Base-by-base conservation (phyloP, 2,329 filamentous ascomycete species). In the Clarireedia homoeocarpa region DNA sequence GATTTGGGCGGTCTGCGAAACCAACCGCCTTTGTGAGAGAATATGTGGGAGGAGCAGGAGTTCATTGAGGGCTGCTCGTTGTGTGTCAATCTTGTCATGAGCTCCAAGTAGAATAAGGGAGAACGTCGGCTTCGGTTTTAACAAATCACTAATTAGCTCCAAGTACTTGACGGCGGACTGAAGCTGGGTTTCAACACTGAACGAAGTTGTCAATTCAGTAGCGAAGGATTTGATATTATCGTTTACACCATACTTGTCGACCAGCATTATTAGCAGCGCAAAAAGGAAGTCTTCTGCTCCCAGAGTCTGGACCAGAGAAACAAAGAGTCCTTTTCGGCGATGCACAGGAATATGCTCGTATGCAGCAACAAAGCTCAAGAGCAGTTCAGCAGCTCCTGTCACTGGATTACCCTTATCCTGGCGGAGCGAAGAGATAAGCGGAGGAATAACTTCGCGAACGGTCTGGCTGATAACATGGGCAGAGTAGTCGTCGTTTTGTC, bases 301-400 rank as follows among this genome's bases (percentile, higher is more conserved):
- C 3, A 99, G 77, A 10, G 91, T 95, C 65, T 89, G 83, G 23
- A 94, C 84, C 17, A 99, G 77, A 51, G 92, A 89, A 53, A 87
- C 80, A 72, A 96, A 99, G 6, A 99, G 76, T 42, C 85, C 84
- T 30, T 89, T 82, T 62, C 91, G 84, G 56, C 94, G 82, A 70
- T 96, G 91, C 7, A 86, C 81, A 5, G 94, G 94, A 61, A 99
- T 91, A 69, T 99, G 94, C 69, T 96, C 91, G 70, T 95, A 99
- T 0, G 95, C 94, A 6, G 91, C 91, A 17, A 91, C 92, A 69
- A 99, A 99, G 74, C 91, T 97, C 44, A 95, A 79, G n/a, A 99
- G 78, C 48, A 99, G 81, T 65, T 96, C 91, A 1, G 91, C 88
- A 6, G 91, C 89, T 46, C 91, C 90, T 36, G 85, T 85, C 23